Percentiles rank a stretch among this genome's conserved stretches.
Evolutionary conservation across 495 filamentous ascomycete genomes (phyloP).

Genomic region (Cercophora newfieldiana): DNA sequence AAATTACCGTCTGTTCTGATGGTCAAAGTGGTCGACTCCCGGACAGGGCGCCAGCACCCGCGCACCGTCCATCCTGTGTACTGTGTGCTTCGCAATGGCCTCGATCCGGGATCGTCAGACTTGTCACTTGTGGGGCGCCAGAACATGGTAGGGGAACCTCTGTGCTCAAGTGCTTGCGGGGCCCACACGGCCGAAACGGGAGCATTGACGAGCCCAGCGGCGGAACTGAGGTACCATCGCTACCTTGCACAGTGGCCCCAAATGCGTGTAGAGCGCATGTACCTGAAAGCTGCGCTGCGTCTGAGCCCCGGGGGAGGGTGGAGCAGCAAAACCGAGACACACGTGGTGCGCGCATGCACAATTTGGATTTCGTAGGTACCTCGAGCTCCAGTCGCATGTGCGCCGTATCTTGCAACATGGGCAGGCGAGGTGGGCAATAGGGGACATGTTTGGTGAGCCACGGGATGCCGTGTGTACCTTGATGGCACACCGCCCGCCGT

Average conservation of each 20-base stretch:
- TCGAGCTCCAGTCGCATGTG: too few relatives aligned
- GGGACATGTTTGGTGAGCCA: background rate
- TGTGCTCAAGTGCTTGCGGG: background rate
- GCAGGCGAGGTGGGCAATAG: background rate
- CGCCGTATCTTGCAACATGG: background rate
- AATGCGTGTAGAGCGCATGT: background rate
- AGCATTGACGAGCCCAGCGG: conserved; percentile 6
- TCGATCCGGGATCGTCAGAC: conserved; percentile 29
- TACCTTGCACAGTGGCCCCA: background rate
- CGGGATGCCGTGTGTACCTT: conserved; percentile 21
- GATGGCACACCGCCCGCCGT: conserved; percentile 22
- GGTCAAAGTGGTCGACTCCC: conserved; percentile 27
- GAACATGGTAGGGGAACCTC: conserved; percentile 14
- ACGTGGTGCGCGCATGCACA: background rate
- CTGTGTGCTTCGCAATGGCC: conserved; percentile 29
- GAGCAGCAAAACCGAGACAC: background rate
- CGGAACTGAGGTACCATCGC: conserved; percentile 1
- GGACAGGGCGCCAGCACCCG: conserved; percentile 24
- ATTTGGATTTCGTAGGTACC: background rate
- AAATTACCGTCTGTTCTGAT: conserved; percentile 21
- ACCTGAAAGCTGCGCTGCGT: background rate
- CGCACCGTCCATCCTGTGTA: too few relatives aligned
- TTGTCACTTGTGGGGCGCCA: conserved; percentile 32
- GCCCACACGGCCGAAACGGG: conserved; percentile 21
- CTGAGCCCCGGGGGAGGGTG: background rate